Evolutionary conservation across 1,139 yeast species (phyloP), one percentile per base, ranked within the genome.

Genomic region (Kodamaea sp.): DNA sequence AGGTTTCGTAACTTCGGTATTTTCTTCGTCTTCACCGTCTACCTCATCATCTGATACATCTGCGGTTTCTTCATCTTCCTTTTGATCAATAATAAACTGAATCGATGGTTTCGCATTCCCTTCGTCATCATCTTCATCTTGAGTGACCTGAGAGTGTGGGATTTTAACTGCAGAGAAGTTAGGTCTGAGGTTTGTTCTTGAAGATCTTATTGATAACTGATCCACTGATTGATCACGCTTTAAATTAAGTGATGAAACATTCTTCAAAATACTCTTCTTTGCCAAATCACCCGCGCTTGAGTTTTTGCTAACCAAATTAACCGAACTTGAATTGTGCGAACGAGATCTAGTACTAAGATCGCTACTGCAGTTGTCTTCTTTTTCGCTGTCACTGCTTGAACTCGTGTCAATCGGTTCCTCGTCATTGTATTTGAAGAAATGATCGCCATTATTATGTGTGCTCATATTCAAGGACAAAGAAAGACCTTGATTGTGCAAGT

Each of bases 101-200:
- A 67, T 62, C 0, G 68, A 55, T 2, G 65, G 65, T 37, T 58
- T 62, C 24, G 28, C 32, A 6, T 31, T 37, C 47, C 45, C 54
- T 2, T 49, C 60, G 1, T 50, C 60, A 8, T 84, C 86, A 9
- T 75, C 76, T 0, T 84, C 87, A 38, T 81, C 85, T 41, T 81
- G 88, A 34, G 81, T 64, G 2, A 86, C 75, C 48, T 75, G 79
- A 0, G 95, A 79, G 41, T 79, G 75, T 1, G 96, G 96, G 38
- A 86, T 75, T 35, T 88, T 83, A 37, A 80, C 81, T 1, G 95
- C 85, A 31, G 87, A 78, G 54, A 88, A 88, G 39, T 82, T 81
- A 0, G 95, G 94, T 35, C 79, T 70, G 54, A 58, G 67, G 57
- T 60, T 68, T 36, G 67, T 63, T 44, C 53, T 54, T 2, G 65